Percentiles rank a stretch among this genome's conserved stretches.
Evolutionary conservation across 1,139 yeast species (phyloP).

Genomic region (Taphrina pruni): DNA sequence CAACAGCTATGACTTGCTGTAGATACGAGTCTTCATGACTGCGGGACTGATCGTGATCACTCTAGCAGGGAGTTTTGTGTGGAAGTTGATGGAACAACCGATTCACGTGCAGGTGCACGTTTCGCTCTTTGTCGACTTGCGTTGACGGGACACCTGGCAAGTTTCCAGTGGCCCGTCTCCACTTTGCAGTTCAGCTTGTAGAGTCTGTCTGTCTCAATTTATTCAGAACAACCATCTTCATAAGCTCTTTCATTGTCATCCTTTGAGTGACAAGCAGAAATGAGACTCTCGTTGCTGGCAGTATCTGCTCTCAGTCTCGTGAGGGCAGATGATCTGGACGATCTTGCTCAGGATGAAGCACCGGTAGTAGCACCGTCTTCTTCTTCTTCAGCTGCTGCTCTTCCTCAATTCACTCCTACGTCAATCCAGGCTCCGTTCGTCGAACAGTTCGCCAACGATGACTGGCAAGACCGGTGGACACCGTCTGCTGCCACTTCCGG

Average conservation of each 20-base stretch:
- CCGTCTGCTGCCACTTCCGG: slow-evolving; percentile 62
- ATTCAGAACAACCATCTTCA: background rate
- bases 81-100: slow-evolving; percentile 10
- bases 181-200: background rate
- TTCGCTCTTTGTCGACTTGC: background rate
- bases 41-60: slow-evolving; percentile 9
- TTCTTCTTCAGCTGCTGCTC: slow-evolving; percentile 11
- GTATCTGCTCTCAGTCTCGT: slow-evolving; percentile 33
- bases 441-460: slow-evolving; percentile 68
- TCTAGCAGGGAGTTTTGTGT: background rate
- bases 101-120: slow-evolving; percentile 5
- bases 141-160: slow-evolving; percentile 16
- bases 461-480: slow-evolving; percentile 60
- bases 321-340: slow-evolving; percentile 30
- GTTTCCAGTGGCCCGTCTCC: slow-evolving; percentile 12
- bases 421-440: slow-evolving; percentile 53
- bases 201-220: background rate
- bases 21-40: no score
- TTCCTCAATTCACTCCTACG: slow-evolving; percentile 39
- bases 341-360: slow-evolving; percentile 20
- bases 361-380: slow-evolving; percentile 13
- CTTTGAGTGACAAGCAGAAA: background rate
- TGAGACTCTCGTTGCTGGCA: slow-evolving; percentile 34
- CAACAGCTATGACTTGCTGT: slow-evolving; percentile 18
- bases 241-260: background rate